Percentiles rank a stretch among this genome's conserved stretches.
Conservation (phyloP, 2,329 filamentous ascomycete species). For the Parafenestella ontariensis region DNA sequence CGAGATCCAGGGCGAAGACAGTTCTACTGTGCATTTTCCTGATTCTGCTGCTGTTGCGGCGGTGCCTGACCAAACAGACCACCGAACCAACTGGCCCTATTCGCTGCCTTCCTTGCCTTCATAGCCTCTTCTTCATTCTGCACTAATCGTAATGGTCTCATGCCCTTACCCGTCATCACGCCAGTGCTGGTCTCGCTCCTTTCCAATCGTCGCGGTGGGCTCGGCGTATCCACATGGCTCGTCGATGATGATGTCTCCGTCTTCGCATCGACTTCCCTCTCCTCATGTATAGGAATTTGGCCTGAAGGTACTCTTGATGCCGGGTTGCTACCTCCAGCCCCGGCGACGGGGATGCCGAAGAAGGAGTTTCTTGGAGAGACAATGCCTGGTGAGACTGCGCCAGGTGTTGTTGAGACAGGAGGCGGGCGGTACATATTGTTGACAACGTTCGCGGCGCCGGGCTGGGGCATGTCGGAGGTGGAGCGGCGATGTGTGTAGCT, state of each 20-base stretch:
- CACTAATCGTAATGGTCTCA: slow-evolving; percentile 84
- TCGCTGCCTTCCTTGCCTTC: slow-evolving; percentile 52
- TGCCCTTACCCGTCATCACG: slow-evolving; percentile 67
- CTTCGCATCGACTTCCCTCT: slow-evolving; percentile 38
- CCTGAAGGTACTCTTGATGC: slow-evolving; percentile 49
- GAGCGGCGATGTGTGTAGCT: slow-evolving; percentile 52
- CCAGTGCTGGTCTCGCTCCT: slow-evolving; percentile 44
- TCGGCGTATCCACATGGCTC: slow-evolving; percentile 46
- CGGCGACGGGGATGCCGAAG: slow-evolving; percentile 53
- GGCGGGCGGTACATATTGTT: slow-evolving; percentile 85
- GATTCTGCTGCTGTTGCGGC: slow-evolving; percentile 23
- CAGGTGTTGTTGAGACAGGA: slow-evolving; percentile 43
- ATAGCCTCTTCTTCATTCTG: slow-evolving; percentile 66
- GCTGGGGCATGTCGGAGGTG: slow-evolving; percentile 51
- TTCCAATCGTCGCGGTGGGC: slow-evolving; percentile 66
- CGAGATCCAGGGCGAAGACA: not conserved
- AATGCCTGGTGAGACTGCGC: slow-evolving; percentile 56
- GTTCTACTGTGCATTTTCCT: slow-evolving; percentile 20
- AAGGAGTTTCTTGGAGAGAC: slow-evolving; percentile 47
- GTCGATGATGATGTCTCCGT: slow-evolving; percentile 33
- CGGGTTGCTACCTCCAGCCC: slow-evolving; percentile 47
- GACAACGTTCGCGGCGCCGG: slow-evolving; percentile 74
- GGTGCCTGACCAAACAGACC: slow-evolving; percentile 52
- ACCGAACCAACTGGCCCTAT: slow-evolving; percentile 56
- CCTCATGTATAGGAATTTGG: slow-evolving; percentile 39